Base-by-base conservation (phyloP, 2,329 filamentous ascomycete species). In the Penicillium sumatraense region DNA sequence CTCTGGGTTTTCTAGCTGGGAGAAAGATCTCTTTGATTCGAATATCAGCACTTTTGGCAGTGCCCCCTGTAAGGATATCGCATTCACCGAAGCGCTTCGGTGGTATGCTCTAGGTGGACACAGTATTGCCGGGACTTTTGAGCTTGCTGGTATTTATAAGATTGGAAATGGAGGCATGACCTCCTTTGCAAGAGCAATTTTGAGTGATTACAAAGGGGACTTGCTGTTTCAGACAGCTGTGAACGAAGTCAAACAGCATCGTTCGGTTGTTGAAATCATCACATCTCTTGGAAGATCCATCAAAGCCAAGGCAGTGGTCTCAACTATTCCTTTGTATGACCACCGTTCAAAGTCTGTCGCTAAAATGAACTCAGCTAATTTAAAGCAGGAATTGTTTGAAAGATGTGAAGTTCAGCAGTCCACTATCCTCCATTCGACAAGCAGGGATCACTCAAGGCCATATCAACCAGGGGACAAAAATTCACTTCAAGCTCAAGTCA, bases 41-140 rank as follows among this genome's bases (percentile, higher is more conserved):
- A 61, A 58, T 38, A 40, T 64, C 3, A 57, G 36, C 10, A 60
- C 60, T 1, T 63, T 67, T 23, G 50, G 50, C 8, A 46, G 50
- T 46, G 50, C 40, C 2, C 44, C 61, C 50, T 24, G 58, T 10
- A 36, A 52, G 14, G 59, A 68, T 1, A 68, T 57, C 3, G 68
- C 61, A 0, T 71, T 72, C 49, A 53, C 60, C 10, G 69, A 69
- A 7, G 61, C 59, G 3, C 53, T 73, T 8, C 58, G 68, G 10
- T 72, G 68, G 68, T 72, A 61, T 49, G 68, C 66, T 3, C 51
- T 72, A 1, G 65, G 66, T 8, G 65, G 67, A 2, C 62, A 70
- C 47, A 66, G 31, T 8, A 57, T 64, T 29, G 58, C 60, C 2
- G 54, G 60, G 1, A 50, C 62, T 7, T 64, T 66, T 41, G 64